These are phyloP conservation scores for Bimuria novae-zelandiae DNA, from an alignment of 2,329 filamentous ascomycete genomes.

Conservation along the genomic window DNA sequence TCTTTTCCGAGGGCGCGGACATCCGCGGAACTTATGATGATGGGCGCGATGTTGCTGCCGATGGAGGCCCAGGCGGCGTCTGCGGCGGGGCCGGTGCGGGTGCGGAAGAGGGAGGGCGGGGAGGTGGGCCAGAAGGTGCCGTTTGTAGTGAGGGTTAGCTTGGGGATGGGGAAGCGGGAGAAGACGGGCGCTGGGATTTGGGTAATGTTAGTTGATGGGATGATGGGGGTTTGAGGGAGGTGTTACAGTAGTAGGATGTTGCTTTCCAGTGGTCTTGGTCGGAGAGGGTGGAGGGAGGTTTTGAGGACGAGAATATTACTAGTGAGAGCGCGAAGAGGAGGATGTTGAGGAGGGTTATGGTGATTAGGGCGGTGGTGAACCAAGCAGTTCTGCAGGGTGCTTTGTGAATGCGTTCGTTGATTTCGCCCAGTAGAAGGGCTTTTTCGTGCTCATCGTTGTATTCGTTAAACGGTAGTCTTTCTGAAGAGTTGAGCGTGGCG, in stretches of 20 bases:
- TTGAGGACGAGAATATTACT: slow-evolving; percentile 1
- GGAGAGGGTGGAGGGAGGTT: background rate
- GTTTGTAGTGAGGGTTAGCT: slow-evolving; percentile 8
- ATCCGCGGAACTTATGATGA: slow-evolving; percentile 9
- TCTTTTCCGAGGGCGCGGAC: slow-evolving; percentile 14
- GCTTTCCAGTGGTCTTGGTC: slow-evolving; percentile 13
- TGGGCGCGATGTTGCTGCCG: slow-evolving; percentile 10
- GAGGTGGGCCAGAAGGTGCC: slow-evolving; percentile 10
- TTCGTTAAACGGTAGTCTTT: background rate
- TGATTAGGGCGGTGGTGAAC: background rate
- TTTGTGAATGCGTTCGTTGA: background rate
- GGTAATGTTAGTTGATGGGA: background rate
- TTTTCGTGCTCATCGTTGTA: slow-evolving; percentile 7
- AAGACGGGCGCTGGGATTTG: slow-evolving; percentile 10
- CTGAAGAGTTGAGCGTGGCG: background rate
- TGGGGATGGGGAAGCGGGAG: slow-evolving; percentile 10
- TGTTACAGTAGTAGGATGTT: slow-evolving; percentile 12
- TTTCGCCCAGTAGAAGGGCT: background rate
- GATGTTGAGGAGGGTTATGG: slow-evolving; percentile 1
- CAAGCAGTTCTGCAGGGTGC: background rate
- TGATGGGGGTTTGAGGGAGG: background rate
- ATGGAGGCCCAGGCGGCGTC: slow-evolving; percentile 12
- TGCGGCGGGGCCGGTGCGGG: slow-evolving; percentile 3
- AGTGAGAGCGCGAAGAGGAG: background rate
- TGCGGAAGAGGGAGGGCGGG: slow-evolving; percentile 10